Percentiles rank a stretch among this genome's conserved stretches.
phyloP scores from a whole-genome alignment of 2,329 filamentous ascomycete genomes.

The Penicillium thymicola region DNA sequence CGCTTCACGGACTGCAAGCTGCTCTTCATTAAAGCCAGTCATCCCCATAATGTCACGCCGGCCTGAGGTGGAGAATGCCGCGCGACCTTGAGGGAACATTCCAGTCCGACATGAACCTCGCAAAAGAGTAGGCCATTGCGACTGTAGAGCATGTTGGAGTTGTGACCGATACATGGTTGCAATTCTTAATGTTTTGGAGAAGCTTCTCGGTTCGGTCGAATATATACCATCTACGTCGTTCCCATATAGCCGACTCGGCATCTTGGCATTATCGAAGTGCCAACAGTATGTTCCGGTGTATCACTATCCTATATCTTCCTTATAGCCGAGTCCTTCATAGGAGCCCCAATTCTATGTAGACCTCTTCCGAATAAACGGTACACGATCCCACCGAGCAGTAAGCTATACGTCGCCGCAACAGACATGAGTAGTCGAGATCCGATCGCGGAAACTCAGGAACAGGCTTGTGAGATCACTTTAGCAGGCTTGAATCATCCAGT shows the following conservation, averaged over 20 bases:
- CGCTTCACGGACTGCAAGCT: constrained; percentile 69
- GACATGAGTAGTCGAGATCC: too few relatives aligned
- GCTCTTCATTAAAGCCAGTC: constrained; percentile 68
- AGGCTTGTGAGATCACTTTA: too few relatives aligned
- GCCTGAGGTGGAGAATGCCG: constrained; percentile 34
- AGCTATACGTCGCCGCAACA: too few relatives aligned
- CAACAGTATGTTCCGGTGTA: too few relatives aligned
- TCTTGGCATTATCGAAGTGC: constrained; percentile 19
- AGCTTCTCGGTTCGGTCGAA: not conserved
- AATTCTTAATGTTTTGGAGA: not conserved
- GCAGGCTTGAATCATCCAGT: too few relatives aligned
- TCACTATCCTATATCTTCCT: too few relatives aligned
- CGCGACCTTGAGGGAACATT: not conserved
- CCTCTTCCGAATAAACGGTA: too few relatives aligned
- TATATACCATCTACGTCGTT: not conserved
- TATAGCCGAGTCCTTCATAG: too few relatives aligned
- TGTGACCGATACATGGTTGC: constrained; percentile 16
- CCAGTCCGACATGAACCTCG: not conserved
- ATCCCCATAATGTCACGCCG: constrained; percentile 62
- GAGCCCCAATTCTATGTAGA: too few relatives aligned
- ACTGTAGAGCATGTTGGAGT: constrained; percentile 9
- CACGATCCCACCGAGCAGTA: too few relatives aligned
- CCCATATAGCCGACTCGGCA: constrained; percentile 16
- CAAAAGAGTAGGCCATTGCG: constrained; percentile 1
- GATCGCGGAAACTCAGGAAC: too few relatives aligned